Percentiles rank a stretch among this genome's conserved stretches.
Evolutionary conservation across 768 basidiomycete species (phyloP).

Genomic region (Hirschioporus abietinus): DNA sequence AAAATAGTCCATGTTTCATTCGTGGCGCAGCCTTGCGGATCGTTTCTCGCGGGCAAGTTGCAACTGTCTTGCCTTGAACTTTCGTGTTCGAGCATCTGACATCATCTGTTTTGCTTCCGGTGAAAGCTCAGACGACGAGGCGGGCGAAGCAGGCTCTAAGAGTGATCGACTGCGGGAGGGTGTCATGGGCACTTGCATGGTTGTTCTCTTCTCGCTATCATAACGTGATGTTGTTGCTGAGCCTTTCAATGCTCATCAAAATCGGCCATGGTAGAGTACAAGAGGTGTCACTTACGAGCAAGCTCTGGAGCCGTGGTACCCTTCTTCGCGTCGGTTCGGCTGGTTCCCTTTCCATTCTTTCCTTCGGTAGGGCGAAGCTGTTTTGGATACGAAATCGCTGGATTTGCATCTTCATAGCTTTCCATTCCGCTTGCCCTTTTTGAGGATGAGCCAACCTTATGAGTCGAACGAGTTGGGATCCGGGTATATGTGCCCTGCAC

Average conservation of each 20-base stretch:
- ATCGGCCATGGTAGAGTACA: background rate
- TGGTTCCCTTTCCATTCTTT: background rate
- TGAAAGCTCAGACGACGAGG: slow-evolving; percentile 70
- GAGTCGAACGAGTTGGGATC: slow-evolving; percentile 7
- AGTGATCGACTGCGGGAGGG: slow-evolving; percentile 38
- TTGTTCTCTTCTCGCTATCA: background rate
- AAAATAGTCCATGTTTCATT: background rate
- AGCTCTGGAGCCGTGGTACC: background rate
- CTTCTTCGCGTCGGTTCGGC: background rate
- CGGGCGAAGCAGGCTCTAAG: slow-evolving; percentile 41
- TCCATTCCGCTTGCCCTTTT: background rate
- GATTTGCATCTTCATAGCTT: background rate
- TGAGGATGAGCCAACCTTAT: background rate
- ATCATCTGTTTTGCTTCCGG: slow-evolving; percentile 64
- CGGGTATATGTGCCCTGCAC: slow-evolving; percentile 9
- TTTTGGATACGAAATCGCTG: background rate
- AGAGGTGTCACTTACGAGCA: background rate
- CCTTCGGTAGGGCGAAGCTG: background rate
- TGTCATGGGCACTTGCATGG: slow-evolving; percentile 29
- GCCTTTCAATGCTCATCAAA: background rate
- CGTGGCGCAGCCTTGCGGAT: background rate
- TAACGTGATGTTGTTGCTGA: background rate
- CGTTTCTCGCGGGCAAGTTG: background rate
- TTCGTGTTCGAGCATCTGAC: slow-evolving; percentile 43
- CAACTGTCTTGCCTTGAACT: background rate